Evolutionary conservation across 306 rosid species (phyloP), one percentile per base, ranked within the genome.

Genomic region (Castanospermum australe): DNA sequence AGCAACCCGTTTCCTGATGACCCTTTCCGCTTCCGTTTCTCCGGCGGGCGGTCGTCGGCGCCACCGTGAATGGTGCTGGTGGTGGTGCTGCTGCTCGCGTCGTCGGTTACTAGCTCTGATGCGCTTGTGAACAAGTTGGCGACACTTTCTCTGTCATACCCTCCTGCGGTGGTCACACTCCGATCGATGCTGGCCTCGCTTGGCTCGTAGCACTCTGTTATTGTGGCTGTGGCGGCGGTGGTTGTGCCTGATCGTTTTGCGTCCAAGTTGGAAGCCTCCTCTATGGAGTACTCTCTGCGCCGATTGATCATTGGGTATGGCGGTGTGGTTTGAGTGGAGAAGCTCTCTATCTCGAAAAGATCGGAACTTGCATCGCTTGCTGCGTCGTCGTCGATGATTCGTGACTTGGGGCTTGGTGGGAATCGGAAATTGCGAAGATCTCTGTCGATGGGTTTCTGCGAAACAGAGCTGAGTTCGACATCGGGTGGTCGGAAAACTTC

Each of bases 351-450:
- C 81, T 93, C 98, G 44, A 93, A 91, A 67, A 93, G 80, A 75
- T 93, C 98, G 12, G 98, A 93, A 84, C 97, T 93, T 12, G 94
- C 90, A 21, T 93, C 94, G 79, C 97, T 93, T 0, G 90, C 93
- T 15, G 79, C 90, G 9, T 86, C 84, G 18, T 83, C 84, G 14
- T 79, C 83, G n/a, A 85, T 48, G n/a, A 32, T 56, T 44, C 81
- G 68, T 33, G 92, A 82, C 68, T 86, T 85, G 3, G 87, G 85
- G 61, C 80, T 78, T 8, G 78, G 32, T 14, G 82, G 79, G 50
- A 84, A 75, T 5, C 77, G 64, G 82, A 81, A 77, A 57, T 30
- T 47, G 15, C 44, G 81, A 60, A 21, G 35, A 11, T 32, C 45
- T 51, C 30, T 68, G 77, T 18, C 47, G 18, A 24, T 48, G 21